These are phyloP conservation scores for Penstemon newberryi DNA, from an alignment of 257 asterid genomes.

Conservation along the genomic window DNA sequence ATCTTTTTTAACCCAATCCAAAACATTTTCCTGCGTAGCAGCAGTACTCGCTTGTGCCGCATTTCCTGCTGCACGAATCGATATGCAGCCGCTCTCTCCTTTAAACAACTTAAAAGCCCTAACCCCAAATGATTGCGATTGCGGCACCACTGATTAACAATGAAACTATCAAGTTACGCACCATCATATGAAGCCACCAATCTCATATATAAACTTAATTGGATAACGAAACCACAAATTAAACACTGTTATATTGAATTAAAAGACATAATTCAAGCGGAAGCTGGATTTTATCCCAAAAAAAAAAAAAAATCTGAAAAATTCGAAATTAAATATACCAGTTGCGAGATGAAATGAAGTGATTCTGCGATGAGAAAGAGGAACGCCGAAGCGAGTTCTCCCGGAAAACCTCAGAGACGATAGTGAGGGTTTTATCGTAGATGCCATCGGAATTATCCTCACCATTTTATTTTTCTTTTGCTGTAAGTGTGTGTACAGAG, in stretches of 20 bases:
- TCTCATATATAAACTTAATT: not conserved
- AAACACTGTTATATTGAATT: not conserved
- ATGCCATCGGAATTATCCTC: constrained; percentile 83
- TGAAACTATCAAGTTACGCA: constrained; percentile 29
- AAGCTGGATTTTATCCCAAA: not conserved
- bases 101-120: constrained; percentile 48
- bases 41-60: constrained; percentile 69
- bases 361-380: constrained; percentile 39
- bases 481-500: no score
- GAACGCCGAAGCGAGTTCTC: constrained; percentile 41
- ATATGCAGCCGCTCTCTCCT: constrained; percentile 36
- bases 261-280: not conserved
- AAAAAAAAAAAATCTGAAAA: not conserved
- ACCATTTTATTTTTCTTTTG: constrained; percentile 43
- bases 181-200: constrained; percentile 11
- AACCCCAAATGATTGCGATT: constrained; percentile 63
- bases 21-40: constrained; percentile 60
- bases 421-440: constrained; percentile 76
- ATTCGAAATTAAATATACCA: constrained; percentile 34
- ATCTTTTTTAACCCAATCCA: constrained; percentile 90
- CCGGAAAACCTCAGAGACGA: constrained; percentile 56
- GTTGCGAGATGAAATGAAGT: constrained; percentile 41
- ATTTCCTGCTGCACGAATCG: constrained; percentile 55
- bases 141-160: constrained; percentile 56
- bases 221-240: not conserved